phyloP scores from a whole-genome alignment of 305 asterid genomes.

The Plantago lanceolata region DNA sequence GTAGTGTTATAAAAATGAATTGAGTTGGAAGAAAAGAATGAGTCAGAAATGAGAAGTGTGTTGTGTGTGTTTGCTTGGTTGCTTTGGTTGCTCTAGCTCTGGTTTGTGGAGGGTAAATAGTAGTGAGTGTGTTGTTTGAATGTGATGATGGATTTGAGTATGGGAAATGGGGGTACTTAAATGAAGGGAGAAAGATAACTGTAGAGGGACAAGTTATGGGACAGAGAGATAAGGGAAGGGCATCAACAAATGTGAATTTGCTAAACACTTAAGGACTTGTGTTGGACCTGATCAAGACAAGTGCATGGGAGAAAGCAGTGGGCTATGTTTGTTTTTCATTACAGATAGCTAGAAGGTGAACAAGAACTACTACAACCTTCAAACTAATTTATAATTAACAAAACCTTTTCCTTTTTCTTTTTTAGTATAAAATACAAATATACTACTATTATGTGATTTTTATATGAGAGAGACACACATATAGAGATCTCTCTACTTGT shows the following conservation, averaged over 20 bases:
- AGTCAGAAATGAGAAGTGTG: neutral
- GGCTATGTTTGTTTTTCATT: slow-evolving; percentile 53
- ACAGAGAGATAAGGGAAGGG: slow-evolving; percentile 38
- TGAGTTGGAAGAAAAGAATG: neutral
- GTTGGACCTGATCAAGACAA: slow-evolving; percentile 75
- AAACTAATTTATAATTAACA: neutral
- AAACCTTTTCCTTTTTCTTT: neutral
- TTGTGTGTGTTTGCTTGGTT: neutral
- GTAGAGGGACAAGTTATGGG: slow-evolving; percentile 40
- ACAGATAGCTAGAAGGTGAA: neutral
- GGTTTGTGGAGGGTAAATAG: neutral
- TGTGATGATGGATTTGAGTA: slow-evolving; percentile 16
- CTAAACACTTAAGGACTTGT: slow-evolving; percentile 33
- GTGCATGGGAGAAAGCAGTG: slow-evolving; percentile 70
- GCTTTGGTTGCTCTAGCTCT: too few species aligned
- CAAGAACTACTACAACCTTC: neutral
- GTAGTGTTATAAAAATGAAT: neutral
- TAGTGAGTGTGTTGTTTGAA: neutral
- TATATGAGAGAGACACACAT: neutral
- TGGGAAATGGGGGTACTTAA: slow-evolving; percentile 25
- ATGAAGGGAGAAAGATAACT: slow-evolving; percentile 22
- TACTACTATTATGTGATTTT: neutral
- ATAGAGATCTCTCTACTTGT: neutral
- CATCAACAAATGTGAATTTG: slow-evolving; percentile 4
- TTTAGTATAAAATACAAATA: too few species aligned